Base-by-base conservation (phyloP, 2,329 filamentous ascomycete genomes). In the Ascochyta clinopodiicola region DNA sequence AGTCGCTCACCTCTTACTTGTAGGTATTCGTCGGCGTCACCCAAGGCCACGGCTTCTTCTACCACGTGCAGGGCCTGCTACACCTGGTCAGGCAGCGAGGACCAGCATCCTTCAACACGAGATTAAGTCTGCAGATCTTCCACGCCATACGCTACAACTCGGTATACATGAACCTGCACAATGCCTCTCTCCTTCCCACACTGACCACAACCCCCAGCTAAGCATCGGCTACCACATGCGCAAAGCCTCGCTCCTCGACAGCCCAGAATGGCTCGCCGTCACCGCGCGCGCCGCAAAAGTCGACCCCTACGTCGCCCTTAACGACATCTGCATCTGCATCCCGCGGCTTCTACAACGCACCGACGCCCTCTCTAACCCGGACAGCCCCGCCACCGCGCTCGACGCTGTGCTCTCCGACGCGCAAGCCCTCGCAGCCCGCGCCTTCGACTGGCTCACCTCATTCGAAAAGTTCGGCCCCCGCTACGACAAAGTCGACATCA, bases 61-160 rank as follows among this genome's bases (percentile, higher is more conserved):
- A 72, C 40, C 72, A 75, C 51, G 68, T 73, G 3, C 72, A 75
- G 57, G 73, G 73, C 7, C 60, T 73, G 27, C 53, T 75, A 8
- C 72, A 67, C 45, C 48, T 74, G 12, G 45, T 75, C 7, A 69
- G 56, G 44, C 64, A 68, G 48, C 70, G 73, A 19, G 72, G 73
- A 1, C 73, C 73, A 13, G 44, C 62, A 9, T 73, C 71, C 1
- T 71, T 75, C 27, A 60, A 67, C 6, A 67, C 56, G 12, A 62
- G 66, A 40, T 32, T 73, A 27, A 71, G 65, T 49, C 60, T 74
- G 57, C 66, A 70, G 27, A 64, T 73, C 10, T 74, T 70, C 49
- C 72, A 74, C 43, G 73, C 70, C 1, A 73, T 73, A 46, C 67
- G 73, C 10, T 75, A 75, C 31, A 71, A 74, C 39, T 71, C 70